A percentile compares a stretch with the other conserved stretches of the same genome.
These are phyloP conservation scores for Globisporangium orthogonon DNA, from an alignment of 352 stramenopile genomes.

Conservation along the genomic window DNA sequence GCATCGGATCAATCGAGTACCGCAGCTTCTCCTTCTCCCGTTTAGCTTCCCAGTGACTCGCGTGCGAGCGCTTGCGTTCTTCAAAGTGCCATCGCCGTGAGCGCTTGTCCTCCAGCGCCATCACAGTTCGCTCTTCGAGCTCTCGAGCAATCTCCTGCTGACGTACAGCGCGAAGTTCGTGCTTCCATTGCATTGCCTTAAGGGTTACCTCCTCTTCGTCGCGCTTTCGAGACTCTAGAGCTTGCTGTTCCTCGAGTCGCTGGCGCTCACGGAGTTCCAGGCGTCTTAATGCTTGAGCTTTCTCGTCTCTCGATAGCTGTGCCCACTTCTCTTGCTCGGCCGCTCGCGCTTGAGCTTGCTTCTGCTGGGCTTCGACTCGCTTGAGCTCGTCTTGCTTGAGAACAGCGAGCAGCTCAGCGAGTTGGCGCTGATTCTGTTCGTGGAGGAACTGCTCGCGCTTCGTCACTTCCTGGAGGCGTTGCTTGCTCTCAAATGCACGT, in stretches of 20 bases:
- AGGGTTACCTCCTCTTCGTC: constrained; percentile 10
- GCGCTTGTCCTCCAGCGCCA: constrained; percentile 34
- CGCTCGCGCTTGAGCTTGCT: constrained; percentile 14
- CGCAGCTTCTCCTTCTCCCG: constrained; percentile 36
- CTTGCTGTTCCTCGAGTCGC: constrained; percentile 9
- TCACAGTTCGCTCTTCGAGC: constrained; percentile 19
- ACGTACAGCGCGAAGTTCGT: constrained; percentile 22
- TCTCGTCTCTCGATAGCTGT: constrained; percentile 23
- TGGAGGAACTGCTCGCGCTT: constrained; percentile 30
- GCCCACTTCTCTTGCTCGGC: constrained; percentile 23
- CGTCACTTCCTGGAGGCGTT: constrained; percentile 26
- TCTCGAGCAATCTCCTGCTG: constrained; percentile 36
- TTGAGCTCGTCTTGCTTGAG: constrained; percentile 24
- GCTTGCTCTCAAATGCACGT: constrained; percentile 20
- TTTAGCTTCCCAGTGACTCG: constrained; percentile 33
- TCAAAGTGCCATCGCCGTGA: constrained; percentile 31
- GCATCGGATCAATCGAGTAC: constrained; percentile 48
- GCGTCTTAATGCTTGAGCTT: constrained; percentile 12
- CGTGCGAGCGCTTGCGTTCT: constrained; percentile 28
- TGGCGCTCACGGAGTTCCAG: constrained; percentile 17
- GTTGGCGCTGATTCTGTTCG: constrained; percentile 19
- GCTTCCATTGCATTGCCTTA: constrained; percentile 16
- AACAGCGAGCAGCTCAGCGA: constrained; percentile 18
- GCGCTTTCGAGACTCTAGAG: constrained; percentile 2
- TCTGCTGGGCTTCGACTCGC: constrained; percentile 22